Conservation (phyloP, 768 basidiomycete species). For the Phylloporus scabripes region DNA sequence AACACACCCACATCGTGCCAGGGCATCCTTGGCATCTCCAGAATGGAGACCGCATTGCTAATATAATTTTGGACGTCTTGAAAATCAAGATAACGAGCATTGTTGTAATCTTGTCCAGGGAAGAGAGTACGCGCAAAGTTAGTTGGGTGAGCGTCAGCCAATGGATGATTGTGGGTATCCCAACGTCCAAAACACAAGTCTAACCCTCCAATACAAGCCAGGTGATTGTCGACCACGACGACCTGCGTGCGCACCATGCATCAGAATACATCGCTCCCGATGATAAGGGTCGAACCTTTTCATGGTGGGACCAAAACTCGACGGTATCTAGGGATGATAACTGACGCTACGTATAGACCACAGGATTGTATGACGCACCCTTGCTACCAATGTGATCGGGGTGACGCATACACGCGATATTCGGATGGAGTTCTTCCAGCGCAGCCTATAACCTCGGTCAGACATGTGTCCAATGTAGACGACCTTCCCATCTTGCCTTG, state of each 20-base stretch:
- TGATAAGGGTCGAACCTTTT: conserved; percentile 46
- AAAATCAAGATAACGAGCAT: conserved; percentile 83
- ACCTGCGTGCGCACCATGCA: conserved; percentile 33
- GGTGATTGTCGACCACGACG: conserved; percentile 82
- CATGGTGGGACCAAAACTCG: conserved; percentile 90
- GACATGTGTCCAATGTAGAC: neutral
- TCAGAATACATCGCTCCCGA: neutral
- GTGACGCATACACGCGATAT: conserved; percentile 85
- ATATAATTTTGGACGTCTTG: conserved; percentile 74
- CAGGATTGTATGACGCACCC: conserved; percentile 31
- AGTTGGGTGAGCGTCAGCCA: conserved; percentile 90
- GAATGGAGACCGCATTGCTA: conserved; percentile 59
- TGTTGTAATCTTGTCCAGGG: conserved; percentile 93
- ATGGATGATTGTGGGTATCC: conserved; percentile 88
- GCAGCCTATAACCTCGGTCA: conserved; percentile 41
- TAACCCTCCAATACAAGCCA: conserved; percentile 86
- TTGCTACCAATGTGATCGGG: conserved; percentile 86
- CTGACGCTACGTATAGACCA: neutral
- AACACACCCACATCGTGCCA: conserved; percentile 82
- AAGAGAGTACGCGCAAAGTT: conserved; percentile 78
- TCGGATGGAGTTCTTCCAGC: conserved; percentile 79
- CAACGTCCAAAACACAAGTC: conserved; percentile 97
- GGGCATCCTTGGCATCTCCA: conserved; percentile 77
- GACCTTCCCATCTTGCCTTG: conserved; percentile 41
- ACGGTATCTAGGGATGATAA: conserved; percentile 48